Evolutionary conservation across 2,329 filamentous ascomycete genomes (phyloP), one percentile per base, ranked within the genome.

Genomic region (Bisporella sp.): DNA sequence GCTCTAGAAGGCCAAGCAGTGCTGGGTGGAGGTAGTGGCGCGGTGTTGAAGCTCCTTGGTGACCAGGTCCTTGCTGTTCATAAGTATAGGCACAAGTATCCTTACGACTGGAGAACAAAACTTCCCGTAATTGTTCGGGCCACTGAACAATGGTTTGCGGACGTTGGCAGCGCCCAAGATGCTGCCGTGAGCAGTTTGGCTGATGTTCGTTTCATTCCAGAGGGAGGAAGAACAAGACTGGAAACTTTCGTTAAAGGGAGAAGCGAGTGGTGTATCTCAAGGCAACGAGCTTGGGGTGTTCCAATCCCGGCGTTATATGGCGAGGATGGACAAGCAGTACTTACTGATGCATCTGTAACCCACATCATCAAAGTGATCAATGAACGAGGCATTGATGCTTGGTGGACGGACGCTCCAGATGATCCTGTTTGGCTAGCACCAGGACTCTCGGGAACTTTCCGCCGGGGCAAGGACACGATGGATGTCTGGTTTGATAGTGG

Each of bases 401-500:
- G 93, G 93, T 99, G 93, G 83, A 88, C 87, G 0, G 92, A 97
- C 64, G 73, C 78, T 11, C 72, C 76, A 1, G 78, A 91, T 54
- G 90, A 97, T 47, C 71, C 77, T 29, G 80, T 79, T 1, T 99
- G 92, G 92, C 75, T 95, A 32, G 81, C 84, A 2, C 68, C 79
- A 5, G 77, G 79, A 7, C 71, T 96, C 1, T 71, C 75, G 11
- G 73, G 73, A 6, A 64, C 71, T 5, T 93, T 85, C 64, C 74
- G 78, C 45, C 85, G 93, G 55, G 92, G 92, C 11, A 87, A 76
- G 41, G 93, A 99, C 63, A 99, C 93, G 0, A 99, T 99, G 93
- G 93, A 99, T 67, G 93, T 99, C 7, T 99, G 93, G 93, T 99
- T 99, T 60, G 93, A 99, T 67, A 97, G 93, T 58, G 93, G 93